These are phyloP conservation scores for Termitomyces sp. DNA, from an alignment of 1,284 basidiomycete genomes.

Conservation along the genomic window DNA sequence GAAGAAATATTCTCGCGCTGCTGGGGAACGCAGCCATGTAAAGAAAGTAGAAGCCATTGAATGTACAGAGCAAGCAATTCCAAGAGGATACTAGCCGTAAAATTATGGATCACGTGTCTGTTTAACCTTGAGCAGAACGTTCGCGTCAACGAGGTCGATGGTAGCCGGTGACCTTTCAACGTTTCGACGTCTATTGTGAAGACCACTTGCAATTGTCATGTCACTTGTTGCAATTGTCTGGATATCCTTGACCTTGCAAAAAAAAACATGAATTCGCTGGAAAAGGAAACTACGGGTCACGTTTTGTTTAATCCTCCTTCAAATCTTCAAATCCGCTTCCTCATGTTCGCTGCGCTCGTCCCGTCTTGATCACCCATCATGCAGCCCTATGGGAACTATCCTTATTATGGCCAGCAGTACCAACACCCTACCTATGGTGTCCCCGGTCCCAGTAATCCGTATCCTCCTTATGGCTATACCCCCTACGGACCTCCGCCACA, in stretches of 20 bases:
- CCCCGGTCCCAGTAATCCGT: slow-evolving; percentile 25
- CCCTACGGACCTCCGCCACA: slow-evolving; percentile 15
- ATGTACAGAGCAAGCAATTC: background rate
- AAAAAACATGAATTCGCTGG: slow-evolving; percentile 1
- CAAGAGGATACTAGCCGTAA: background rate
- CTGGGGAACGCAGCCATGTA: slow-evolving; percentile 84
- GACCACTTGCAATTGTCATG: background rate
- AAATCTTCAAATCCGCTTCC: background rate
- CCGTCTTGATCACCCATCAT: slow-evolving; percentile 17
- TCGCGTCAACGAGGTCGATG: background rate
- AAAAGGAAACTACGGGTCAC: slow-evolving; percentile 15
- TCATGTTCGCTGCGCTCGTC: slow-evolving; percentile 7
- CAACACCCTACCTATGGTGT: slow-evolving; percentile 24
- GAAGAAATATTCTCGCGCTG: slow-evolving; percentile 89
- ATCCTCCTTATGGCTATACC: slow-evolving; percentile 26
- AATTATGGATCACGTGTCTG: slow-evolving; percentile 13
- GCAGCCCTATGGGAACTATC: slow-evolving; percentile 28
- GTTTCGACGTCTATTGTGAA: background rate
- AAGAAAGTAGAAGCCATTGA: slow-evolving; percentile 77
- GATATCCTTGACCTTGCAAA: background rate
- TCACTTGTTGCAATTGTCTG: background rate
- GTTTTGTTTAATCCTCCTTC: slow-evolving; percentile 3
- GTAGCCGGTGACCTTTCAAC: background rate
- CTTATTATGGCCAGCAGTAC: slow-evolving; percentile 27
- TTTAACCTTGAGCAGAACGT: background rate